Evolutionary conservation across 306 rosid genomes (phyloP).

Genomic region (Cucurbita maxima): DNA sequence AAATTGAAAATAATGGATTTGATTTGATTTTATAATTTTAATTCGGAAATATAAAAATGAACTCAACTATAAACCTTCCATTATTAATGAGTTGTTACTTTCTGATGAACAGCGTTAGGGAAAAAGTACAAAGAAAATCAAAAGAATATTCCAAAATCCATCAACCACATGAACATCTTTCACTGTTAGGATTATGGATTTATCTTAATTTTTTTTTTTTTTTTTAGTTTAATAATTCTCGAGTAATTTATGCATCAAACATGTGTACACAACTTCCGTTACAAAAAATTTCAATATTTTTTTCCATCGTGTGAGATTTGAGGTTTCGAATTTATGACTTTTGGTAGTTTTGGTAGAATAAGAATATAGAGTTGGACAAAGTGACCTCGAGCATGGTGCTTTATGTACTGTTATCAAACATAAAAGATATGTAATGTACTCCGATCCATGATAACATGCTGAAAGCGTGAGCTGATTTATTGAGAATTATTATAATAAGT

Average conservation of each 20-base stretch:
- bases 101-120: not conserved
- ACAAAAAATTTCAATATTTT: too few relatives aligned
- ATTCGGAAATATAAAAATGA: not conserved
- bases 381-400: constrained; percentile 34
- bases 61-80: not conserved
- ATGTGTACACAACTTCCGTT: too few relatives aligned
- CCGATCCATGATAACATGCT: too few relatives aligned
- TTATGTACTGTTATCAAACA: constrained; percentile 45
- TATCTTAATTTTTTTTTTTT: not conserved
- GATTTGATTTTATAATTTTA: not conserved
- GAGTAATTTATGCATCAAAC: too few relatives aligned
- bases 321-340: too few relatives aligned
- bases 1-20: not conserved
- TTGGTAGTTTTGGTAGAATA: constrained; percentile 8
- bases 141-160: not conserved
- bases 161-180: not conserved
- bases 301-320: too few relatives aligned
- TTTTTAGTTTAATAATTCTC: too few relatives aligned
- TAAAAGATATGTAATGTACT: too few relatives aligned
- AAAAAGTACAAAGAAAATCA: not conserved
- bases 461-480: constrained; percentile 16
- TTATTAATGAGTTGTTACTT: not conserved
- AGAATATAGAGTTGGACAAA: constrained; percentile 33
- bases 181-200: not conserved
- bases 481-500: too few relatives aligned